Evolutionary conservation across 2,329 filamentous ascomycete species (phyloP).

Genomic region (Sarocladium strictum): DNA sequence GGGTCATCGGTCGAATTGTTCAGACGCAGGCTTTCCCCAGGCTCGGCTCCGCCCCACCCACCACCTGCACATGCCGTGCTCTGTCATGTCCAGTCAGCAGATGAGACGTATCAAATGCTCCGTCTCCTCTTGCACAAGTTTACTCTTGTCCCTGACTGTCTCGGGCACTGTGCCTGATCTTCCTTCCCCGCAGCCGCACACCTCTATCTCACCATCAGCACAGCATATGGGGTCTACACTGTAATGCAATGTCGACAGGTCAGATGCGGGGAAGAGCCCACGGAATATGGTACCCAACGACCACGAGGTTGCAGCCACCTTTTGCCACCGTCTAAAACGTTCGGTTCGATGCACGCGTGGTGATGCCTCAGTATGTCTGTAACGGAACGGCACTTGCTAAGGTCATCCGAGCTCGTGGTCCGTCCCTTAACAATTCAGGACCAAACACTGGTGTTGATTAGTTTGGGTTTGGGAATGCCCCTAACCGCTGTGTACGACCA

Average conservation of each 20-base stretch:
- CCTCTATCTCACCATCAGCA: not conserved
- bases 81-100: slow-evolving; percentile 6
- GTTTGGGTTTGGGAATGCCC: not conserved
- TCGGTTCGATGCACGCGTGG: not conserved
- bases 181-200: slow-evolving; percentile 6
- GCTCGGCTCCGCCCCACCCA: slow-evolving; percentile 4
- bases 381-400: too few relatives aligned
- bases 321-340: not conserved
- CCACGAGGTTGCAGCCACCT: not conserved
- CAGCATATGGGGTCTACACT: not conserved
- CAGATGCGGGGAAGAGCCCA: slow-evolving; percentile 7
- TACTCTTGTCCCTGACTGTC: not conserved
- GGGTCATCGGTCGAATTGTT: slow-evolving; percentile 4
- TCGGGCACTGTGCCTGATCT: slow-evolving; percentile 1
- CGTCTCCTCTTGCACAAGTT: not conserved
- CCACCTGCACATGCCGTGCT: slow-evolving; percentile 5
- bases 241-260: slow-evolving; percentile 2
- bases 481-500: not conserved
- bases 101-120: not conserved
- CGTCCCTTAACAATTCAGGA: too few relatives aligned
- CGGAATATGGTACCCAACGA: not conserved
- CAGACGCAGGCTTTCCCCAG: slow-evolving; percentile 7
- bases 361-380: too few relatives aligned
- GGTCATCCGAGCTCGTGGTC: too few relatives aligned
- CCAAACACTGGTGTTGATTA: not conserved